phyloP scores from a whole-genome alignment of 352 stramenopile species.

The Globisporangium cylindrosporum region DNA sequence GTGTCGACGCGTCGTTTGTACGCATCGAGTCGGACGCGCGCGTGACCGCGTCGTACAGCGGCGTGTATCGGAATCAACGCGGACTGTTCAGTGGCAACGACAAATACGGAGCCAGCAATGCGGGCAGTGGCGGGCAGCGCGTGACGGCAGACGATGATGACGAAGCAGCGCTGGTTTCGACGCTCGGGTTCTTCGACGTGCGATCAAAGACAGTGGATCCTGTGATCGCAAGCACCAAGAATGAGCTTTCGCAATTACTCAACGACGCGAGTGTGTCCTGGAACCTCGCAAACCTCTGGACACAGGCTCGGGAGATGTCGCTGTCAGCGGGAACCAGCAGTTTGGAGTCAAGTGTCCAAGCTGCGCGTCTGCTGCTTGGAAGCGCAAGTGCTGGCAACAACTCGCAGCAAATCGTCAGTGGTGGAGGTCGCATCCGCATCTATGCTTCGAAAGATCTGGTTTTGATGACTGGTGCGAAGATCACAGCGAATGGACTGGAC shows the following conservation, averaged over 20 bases:
- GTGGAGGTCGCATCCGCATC: constrained; percentile 62
- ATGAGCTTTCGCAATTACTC: constrained; percentile 22
- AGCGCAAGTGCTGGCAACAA: constrained; percentile 30
- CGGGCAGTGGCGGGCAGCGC: constrained; percentile 46
- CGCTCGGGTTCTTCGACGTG: constrained; percentile 53
- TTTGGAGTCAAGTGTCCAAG: constrained; percentile 23
- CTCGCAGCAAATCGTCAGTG: constrained; percentile 19
- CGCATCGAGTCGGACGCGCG: constrained; percentile 40
- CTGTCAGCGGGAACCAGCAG: constrained; percentile 7
- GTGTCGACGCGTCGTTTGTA: constrained; percentile 61
- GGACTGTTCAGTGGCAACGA: constrained; percentile 39
- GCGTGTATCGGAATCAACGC: constrained; percentile 19
- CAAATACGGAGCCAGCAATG: constrained; percentile 50
- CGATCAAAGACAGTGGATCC: constrained; percentile 22
- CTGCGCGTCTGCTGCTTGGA: constrained; percentile 45
- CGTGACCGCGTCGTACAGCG: constrained; percentile 34
- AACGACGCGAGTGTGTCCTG: constrained; percentile 44
- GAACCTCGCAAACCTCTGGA: constrained; percentile 53
- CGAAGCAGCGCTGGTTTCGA: constrained; percentile 23
- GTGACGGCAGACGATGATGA: constrained; percentile 35
- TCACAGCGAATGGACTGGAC: constrained; percentile 49
- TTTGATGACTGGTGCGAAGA: constrained; percentile 47
- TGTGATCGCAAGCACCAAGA: background rate
- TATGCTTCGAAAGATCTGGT: constrained; percentile 65
- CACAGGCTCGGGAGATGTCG: constrained; percentile 16